A percentile compares a stretch with the other conserved stretches of the same genome.
Conservation (phyloP, 306 rosid genomes). For the Cucumis cinereus region DNA sequence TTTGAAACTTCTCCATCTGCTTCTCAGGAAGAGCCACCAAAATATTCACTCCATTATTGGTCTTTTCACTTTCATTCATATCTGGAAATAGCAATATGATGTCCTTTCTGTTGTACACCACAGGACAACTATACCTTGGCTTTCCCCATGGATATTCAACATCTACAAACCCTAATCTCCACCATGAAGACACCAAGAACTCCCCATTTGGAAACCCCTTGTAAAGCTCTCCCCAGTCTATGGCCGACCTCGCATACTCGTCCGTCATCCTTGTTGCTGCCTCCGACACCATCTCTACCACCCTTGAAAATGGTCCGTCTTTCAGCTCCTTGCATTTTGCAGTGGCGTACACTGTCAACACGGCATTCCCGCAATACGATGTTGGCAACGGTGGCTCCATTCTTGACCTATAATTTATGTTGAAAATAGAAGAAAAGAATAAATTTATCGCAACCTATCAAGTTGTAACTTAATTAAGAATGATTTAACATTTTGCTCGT, state of each 20-base stretch:
- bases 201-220: slow-evolving; percentile 63
- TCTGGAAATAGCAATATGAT: slow-evolving; percentile 55
- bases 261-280: slow-evolving; percentile 47
- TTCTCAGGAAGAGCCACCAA: slow-evolving; percentile 45
- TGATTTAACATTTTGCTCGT: neutral
- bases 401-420: neutral
- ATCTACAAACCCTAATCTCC: slow-evolving; percentile 57
- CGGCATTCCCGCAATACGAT: slow-evolving; percentile 36
- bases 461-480: too few species aligned
- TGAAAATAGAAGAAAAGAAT: neutral
- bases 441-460: neutral
- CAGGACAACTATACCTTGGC: slow-evolving; percentile 58
- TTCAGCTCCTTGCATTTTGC: slow-evolving; percentile 28
- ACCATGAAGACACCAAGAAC: slow-evolving; percentile 69
- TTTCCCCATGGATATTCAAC: slow-evolving; percentile 83
- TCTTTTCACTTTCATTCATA: slow-evolving; percentile 7
- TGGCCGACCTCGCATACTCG: slow-evolving; percentile 48
- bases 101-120: slow-evolving; percentile 45
- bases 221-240: slow-evolving; percentile 61
- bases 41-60: slow-evolving; percentile 24
- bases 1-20: slow-evolving; percentile 40
- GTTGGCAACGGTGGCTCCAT: slow-evolving; percentile 36
- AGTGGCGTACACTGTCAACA: slow-evolving; percentile 31
- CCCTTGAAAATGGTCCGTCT: slow-evolving; percentile 16
- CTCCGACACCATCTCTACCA: slow-evolving; percentile 47